These are phyloP conservation scores for Postia placenta DNA, from an alignment of 768 basidiomycete genomes.

Conservation along the genomic window DNA sequence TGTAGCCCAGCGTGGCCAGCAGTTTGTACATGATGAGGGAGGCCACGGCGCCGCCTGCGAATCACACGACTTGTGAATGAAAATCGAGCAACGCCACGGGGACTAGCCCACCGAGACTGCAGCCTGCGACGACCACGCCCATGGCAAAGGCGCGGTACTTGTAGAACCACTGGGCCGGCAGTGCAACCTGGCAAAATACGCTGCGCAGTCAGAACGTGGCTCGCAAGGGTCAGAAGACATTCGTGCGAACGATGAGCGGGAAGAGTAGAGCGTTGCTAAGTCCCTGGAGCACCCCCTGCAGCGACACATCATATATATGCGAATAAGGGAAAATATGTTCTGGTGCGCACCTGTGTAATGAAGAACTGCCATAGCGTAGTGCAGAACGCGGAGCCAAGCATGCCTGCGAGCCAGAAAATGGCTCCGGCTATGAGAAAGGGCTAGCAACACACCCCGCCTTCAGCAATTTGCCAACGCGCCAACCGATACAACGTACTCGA, in stretches of 20 bases:
- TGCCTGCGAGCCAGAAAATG: conserved; percentile 20
- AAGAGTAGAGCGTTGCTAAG: conserved; percentile 13
- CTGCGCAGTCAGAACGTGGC: not conserved
- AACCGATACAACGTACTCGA: conserved; percentile 4
- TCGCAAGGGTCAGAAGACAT: not conserved
- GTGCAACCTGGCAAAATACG: conserved; percentile 10
- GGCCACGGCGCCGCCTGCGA: conserved; percentile 17
- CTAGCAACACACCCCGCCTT: too few relatives aligned
- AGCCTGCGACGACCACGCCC: conserved; percentile 28
- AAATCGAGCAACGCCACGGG: not conserved
- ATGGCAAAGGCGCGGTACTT: conserved; percentile 24
- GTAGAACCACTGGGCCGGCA: conserved; percentile 29
- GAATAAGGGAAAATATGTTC: too few relatives aligned
- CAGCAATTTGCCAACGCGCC: too few relatives aligned
- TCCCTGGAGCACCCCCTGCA: conserved; percentile 15
- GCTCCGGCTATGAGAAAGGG: conserved; percentile 15
- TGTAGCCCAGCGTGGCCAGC: conserved; percentile 12
- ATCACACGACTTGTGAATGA: not conserved
- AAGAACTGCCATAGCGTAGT: conserved; percentile 20
- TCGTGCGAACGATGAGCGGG: conserved; percentile 13
- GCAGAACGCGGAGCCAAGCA: conserved; percentile 15
- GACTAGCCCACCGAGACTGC: conserved; percentile 10
- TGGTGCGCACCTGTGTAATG: conserved; percentile 13
- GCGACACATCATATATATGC: not conserved
- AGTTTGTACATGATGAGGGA: conserved; percentile 17